phyloP scores from a whole-genome alignment of 73 alveolate species.

The Blepharisma japonicum region DNA sequence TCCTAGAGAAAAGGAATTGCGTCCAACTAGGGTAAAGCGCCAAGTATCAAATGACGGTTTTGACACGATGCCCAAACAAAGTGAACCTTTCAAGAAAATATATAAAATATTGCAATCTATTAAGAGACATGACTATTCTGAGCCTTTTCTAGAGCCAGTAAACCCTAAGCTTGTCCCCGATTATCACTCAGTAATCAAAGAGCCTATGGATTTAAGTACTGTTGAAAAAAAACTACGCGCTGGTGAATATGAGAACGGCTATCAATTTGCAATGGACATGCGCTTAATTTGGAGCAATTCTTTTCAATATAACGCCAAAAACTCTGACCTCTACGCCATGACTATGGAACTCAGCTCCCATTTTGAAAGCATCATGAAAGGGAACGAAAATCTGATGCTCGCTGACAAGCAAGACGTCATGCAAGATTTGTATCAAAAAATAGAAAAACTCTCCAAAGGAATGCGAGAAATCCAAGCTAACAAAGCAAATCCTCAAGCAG shows the following conservation, averaged over 20 bases:
- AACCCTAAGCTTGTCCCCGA: slow-evolving; percentile 56
- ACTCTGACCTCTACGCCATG: slow-evolving; percentile 25
- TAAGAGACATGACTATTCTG: slow-evolving; percentile 20
- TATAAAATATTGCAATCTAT: background rate
- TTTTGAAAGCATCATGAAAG: slow-evolving; percentile 27
- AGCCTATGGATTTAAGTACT: slow-evolving; percentile 81
- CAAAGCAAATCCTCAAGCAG: background rate
- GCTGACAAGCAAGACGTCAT: background rate
- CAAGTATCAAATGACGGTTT: too few species aligned
- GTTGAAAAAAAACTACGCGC: slow-evolving; percentile 53
- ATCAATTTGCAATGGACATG: slow-evolving; percentile 34
- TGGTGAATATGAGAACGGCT: slow-evolving; percentile 13
- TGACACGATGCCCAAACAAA: too few species aligned
- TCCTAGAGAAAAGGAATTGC: too few species aligned
- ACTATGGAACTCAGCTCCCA: slow-evolving; percentile 32
- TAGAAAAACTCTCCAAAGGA: background rate
- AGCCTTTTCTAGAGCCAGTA: slow-evolving; percentile 44
- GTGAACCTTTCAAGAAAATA: too few species aligned
- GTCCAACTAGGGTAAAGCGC: too few species aligned
- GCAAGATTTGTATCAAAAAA: background rate
- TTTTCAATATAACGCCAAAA: slow-evolving; percentile 28
- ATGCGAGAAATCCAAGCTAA: background rate
- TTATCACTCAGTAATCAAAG: slow-evolving; percentile 68
- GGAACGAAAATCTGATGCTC: slow-evolving; percentile 8
- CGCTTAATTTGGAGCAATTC: slow-evolving; percentile 36